These are phyloP conservation scores for Lachancea kluyveri DNA, from an alignment of 805 yeast genomes.

Conservation along the genomic window DNA sequence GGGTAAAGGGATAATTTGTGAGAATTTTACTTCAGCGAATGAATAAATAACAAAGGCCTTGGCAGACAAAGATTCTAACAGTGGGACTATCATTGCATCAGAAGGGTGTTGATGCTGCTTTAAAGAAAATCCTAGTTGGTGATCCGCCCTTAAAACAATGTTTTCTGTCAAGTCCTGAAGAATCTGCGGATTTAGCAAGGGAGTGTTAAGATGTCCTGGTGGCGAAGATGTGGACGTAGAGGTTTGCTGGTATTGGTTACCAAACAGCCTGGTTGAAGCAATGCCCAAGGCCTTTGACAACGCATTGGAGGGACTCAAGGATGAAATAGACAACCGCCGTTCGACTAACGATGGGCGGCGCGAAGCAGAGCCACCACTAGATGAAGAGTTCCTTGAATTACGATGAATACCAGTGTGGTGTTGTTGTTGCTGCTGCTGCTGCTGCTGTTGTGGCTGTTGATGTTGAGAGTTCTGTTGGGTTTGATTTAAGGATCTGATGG, in stretches of 20 bases:
- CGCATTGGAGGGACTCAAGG: slow-evolving; percentile 76
- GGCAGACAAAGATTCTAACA: slow-evolving; percentile 72
- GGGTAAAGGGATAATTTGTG: slow-evolving; percentile 73
- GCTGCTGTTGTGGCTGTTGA: slow-evolving; percentile 13
- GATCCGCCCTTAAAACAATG: slow-evolving; percentile 24
- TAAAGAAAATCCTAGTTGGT: slow-evolving; percentile 9
- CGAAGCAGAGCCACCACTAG: slow-evolving; percentile 43
- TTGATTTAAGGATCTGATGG: slow-evolving; percentile 30
- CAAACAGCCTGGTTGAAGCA: slow-evolving; percentile 84
- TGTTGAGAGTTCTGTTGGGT: slow-evolving; percentile 9
- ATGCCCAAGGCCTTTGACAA: slow-evolving; percentile 79
- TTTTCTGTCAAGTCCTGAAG: slow-evolving; percentile 29
- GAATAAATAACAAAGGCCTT: slow-evolving; percentile 84
- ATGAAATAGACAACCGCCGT: slow-evolving; percentile 59
- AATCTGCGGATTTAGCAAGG: slow-evolving; percentile 22
- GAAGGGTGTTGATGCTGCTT: slow-evolving; percentile 18
- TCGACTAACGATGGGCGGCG: slow-evolving; percentile 60
- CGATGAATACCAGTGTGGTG: slow-evolving; percentile 5
- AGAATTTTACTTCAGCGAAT: slow-evolving; percentile 86
- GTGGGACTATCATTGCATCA: slow-evolving; percentile 36
- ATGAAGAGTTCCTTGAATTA: slow-evolving; percentile 29
- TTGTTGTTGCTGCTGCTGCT: slow-evolving; percentile 9
- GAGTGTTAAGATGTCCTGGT: slow-evolving; percentile 9
- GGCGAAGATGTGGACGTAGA: slow-evolving; percentile 23
- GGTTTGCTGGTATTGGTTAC: slow-evolving; percentile 33